Conservation (phyloP, 2,329 filamentous ascomycete genomes). For the Ramularia endophylla region DNA sequence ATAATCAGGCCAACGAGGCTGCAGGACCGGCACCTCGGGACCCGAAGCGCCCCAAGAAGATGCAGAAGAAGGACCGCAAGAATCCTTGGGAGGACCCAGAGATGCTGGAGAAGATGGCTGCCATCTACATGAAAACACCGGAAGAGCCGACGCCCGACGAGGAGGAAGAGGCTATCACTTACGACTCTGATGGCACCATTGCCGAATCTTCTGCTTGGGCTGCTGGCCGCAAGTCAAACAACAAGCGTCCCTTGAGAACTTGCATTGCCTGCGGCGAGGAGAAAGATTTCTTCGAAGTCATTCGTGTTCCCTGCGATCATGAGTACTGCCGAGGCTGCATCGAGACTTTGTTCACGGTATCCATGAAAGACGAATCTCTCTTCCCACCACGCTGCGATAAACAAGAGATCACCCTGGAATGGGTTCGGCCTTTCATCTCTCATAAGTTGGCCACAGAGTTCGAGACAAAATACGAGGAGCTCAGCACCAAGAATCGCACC, state of each 20-base stretch:
- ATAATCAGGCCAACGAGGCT: background rate
- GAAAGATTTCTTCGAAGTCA: conserved; percentile 25
- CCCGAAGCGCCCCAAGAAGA: background rate
- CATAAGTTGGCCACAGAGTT: conserved; percentile 33
- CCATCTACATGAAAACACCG: conserved; percentile 16
- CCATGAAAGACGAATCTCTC: conserved; percentile 45
- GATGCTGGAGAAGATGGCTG: conserved; percentile 18
- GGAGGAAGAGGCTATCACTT: background rate
- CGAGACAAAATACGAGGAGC: conserved; percentile 44
- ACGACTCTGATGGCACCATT: conserved; percentile 12
- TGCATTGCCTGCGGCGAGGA: conserved; percentile 29
- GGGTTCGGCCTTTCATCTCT: conserved; percentile 34
- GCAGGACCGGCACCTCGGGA: background rate
- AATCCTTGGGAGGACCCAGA: conserved; percentile 17
- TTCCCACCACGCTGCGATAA: conserved; percentile 54
- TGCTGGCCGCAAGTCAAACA: conserved; percentile 7
- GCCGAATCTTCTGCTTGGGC: conserved; percentile 19
- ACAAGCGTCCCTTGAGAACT: conserved; percentile 3
- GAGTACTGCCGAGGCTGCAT: conserved; percentile 50
- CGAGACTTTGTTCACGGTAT: conserved; percentile 37
- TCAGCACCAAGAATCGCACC: conserved; percentile 41
- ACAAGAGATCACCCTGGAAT: conserved; percentile 35
- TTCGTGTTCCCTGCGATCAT: conserved; percentile 34
- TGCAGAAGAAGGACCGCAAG: conserved; percentile 2
- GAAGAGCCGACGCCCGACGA: conserved; percentile 1